Conservation (phyloP, 768 basidiomycete genomes). For the Mycena rosella region DNA sequence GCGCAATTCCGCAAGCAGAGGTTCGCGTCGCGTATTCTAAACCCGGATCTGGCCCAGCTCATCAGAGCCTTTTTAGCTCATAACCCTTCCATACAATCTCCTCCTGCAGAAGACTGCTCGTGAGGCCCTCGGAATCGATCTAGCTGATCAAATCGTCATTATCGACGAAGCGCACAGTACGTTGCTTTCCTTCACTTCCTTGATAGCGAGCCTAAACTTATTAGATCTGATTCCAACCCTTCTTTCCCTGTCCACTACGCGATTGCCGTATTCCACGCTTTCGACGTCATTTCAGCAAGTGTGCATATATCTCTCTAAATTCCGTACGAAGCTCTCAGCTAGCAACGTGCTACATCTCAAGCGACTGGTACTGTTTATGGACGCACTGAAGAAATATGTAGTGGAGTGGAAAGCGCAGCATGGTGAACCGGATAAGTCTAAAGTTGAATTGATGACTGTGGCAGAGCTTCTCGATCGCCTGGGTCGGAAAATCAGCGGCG, state of each 20-base stretch:
- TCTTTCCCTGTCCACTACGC: conserved; percentile 84
- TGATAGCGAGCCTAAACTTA: background rate
- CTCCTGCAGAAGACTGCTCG: conserved; percentile 85
- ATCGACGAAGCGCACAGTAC: conserved; percentile 98
- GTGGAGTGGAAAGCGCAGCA: conserved; percentile 64
- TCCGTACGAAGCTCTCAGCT: conserved; percentile 81
- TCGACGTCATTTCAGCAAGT: conserved; percentile 80
- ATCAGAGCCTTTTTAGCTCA: conserved; percentile 70
- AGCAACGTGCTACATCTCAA: conserved; percentile 83
- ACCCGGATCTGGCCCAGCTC: too few relatives aligned
- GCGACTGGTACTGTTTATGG: conserved; percentile 80
- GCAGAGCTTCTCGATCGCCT: conserved; percentile 73
- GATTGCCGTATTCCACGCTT: conserved; percentile 70
- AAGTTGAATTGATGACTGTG: conserved; percentile 75
- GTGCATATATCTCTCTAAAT: conserved; percentile 79
- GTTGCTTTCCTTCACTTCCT: conserved; percentile 45
- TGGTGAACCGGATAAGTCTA: conserved; percentile 30
- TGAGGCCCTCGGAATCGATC: conserved; percentile 88
- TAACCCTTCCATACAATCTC: conserved; percentile 95
- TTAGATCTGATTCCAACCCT: conserved; percentile 91
- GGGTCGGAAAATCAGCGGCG: conserved; percentile 75
- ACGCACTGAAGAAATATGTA: conserved; percentile 72
- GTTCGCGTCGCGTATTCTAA: too few relatives aligned
- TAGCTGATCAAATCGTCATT: conserved; percentile 87
- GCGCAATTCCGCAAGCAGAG: conserved; percentile 92